Evolutionary conservation across 495 filamentous ascomycete genomes (phyloP).

Genomic region (Ascodesmis nigricans): DNA sequence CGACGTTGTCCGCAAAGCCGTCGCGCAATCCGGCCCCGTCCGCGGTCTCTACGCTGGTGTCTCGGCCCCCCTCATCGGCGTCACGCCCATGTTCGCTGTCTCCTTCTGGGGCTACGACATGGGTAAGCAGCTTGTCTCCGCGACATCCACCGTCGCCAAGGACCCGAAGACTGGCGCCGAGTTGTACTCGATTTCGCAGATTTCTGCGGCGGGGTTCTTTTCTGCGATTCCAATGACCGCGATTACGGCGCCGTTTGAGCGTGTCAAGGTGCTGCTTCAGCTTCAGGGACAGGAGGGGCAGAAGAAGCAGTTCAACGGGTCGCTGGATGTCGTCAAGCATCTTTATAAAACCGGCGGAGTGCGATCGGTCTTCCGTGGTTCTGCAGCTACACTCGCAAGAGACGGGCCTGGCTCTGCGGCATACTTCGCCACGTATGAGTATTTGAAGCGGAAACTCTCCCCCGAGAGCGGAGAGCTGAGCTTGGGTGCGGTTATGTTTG

Average conservation of each 20-base stretch:
- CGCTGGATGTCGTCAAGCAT: constrained; percentile 81
- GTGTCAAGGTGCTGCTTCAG: constrained; percentile 93
- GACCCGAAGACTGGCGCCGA: constrained; percentile 32
- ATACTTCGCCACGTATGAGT: constrained; percentile 95
- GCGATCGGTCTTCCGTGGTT: constrained; percentile 75
- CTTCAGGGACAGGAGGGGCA: constrained; percentile 86
- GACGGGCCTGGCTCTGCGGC: constrained; percentile 83
- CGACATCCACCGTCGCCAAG: constrained; percentile 39
- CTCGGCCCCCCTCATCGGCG: constrained; percentile 76
- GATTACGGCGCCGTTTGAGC: constrained; percentile 95
- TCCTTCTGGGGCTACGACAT: constrained; percentile 98
- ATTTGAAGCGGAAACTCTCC: constrained; percentile 71
- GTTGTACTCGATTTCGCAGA: constrained; percentile 69
- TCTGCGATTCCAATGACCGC: constrained; percentile 92
- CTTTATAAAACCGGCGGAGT: constrained; percentile 81
- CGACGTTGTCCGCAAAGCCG: constrained; percentile 70
- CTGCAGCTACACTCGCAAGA: constrained; percentile 71
- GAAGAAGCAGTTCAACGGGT: constrained; percentile 80
- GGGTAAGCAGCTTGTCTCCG: constrained; percentile 66
- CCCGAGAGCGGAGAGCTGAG: constrained; percentile 64
- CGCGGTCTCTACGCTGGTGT: constrained; percentile 93
- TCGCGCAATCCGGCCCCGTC: constrained; percentile 66
- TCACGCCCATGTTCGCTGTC: constrained; percentile 98
- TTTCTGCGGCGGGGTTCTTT: constrained; percentile 89
- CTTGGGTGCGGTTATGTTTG: constrained; percentile 58